phyloP scores from a whole-genome alignment of 1,284 basidiomycete genomes.

The Rhodotorula mucilaginosa region DNA sequence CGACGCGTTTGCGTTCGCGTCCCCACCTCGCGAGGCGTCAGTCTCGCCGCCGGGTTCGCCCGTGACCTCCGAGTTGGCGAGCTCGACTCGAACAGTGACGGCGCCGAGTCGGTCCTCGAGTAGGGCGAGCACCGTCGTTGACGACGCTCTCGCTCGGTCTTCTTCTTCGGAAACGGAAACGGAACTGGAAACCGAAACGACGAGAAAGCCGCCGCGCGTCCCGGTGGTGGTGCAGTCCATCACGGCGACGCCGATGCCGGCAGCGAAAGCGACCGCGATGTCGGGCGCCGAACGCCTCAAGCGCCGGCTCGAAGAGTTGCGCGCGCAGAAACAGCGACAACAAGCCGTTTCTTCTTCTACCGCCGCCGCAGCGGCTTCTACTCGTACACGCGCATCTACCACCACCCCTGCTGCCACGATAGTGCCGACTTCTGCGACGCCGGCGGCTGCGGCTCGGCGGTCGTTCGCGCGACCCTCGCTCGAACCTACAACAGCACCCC shows the following conservation, averaged over 20 bases:
- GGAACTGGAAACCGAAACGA: not conserved
- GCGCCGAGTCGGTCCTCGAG: not conserved
- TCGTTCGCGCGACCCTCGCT: not conserved
- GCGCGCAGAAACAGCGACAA: slow-evolving; percentile 4
- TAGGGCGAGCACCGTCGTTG: not conserved
- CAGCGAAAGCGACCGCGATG: not conserved
- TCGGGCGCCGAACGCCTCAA: slow-evolving; percentile 12
- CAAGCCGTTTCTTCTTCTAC: not conserved
- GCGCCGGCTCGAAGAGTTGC: slow-evolving; percentile 16
- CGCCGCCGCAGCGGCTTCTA: no score
- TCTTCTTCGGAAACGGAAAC: not conserved
- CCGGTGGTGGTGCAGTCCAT: not conserved
- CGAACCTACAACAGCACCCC: not conserved
- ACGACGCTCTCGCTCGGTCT: not conserved
- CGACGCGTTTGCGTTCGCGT: not conserved
- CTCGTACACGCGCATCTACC: not conserved
- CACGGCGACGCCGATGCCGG: no score
- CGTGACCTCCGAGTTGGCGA: not conserved
- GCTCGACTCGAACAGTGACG: slow-evolving; percentile 12
- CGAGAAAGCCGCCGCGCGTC: not conserved
- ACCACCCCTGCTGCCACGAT: not conserved
- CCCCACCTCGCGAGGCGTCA: not conserved
- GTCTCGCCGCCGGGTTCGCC: not conserved
- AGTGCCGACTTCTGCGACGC: not conserved
- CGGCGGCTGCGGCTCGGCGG: not conserved